Percentiles rank a stretch among this genome's conserved stretches.
Evolutionary conservation across 371 early-diverging fungal genomes (phyloP).

Genomic region (Mucor saturninus): DNA sequence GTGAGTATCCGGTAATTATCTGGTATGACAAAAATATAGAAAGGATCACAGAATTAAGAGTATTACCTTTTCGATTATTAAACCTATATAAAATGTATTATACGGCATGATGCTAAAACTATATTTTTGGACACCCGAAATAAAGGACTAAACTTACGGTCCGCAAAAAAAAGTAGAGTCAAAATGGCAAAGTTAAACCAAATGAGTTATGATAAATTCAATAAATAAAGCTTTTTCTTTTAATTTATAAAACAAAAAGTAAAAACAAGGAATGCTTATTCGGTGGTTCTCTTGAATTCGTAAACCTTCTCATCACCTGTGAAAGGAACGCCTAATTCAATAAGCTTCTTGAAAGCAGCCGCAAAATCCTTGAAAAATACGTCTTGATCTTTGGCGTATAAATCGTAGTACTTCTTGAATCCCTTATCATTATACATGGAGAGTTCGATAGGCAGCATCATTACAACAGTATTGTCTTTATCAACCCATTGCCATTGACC

Average conservation of each 20-base stretch:
- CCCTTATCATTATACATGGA: conserved; percentile 61
- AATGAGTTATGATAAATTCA: neutral
- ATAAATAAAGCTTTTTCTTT: neutral
- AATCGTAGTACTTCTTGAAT: conserved; percentile 79
- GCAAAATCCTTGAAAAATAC: conserved; percentile 88
- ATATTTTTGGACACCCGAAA: too few species aligned
- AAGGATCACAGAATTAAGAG: too few species aligned
- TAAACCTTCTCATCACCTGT: conserved; percentile 64
- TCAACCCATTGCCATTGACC: conserved; percentile 91
- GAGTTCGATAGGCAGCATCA: conserved; percentile 57
- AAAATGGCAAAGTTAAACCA: too few species aligned
- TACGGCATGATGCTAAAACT: too few species aligned
- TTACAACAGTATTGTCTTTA: conserved; percentile 63
- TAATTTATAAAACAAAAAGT: neutral
- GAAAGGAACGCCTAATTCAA: conserved; percentile 86
- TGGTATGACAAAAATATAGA: too few species aligned
- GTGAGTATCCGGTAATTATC: too few species aligned
- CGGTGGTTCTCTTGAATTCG: conserved; percentile 45
- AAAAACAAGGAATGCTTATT: neutral
- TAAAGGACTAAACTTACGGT: too few species aligned
- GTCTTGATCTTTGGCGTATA: conserved; percentile 83
- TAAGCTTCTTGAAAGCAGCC: conserved; percentile 80
- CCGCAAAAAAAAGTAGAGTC: too few species aligned
- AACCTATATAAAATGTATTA: too few species aligned
- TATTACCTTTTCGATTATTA: too few species aligned